These are phyloP conservation scores for Fusarium verticillioides DNA, from an alignment of 2,329 filamentous ascomycete genomes.

Conservation along the genomic window DNA sequence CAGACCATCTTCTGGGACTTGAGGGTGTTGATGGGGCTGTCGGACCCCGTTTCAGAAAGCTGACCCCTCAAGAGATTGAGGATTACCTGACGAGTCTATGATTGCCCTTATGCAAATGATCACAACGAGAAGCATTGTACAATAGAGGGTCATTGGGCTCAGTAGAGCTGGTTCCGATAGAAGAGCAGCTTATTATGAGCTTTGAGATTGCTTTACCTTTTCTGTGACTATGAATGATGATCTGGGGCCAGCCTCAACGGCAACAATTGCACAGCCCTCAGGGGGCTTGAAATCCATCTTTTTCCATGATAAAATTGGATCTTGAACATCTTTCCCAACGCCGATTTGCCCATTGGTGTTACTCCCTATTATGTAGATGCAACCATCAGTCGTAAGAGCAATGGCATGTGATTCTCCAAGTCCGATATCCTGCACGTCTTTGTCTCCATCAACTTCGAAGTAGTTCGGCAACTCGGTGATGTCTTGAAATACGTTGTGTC, in stretches of 20 bases:
- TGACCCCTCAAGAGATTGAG: constrained; percentile 98
- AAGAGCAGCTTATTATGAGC: constrained; percentile 21
- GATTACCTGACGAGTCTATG: constrained; percentile 99
- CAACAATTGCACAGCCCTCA: constrained; percentile 46
- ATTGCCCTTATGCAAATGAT: constrained; percentile 48
- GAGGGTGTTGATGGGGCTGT: constrained; percentile 88
- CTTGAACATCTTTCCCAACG: constrained; percentile 41
- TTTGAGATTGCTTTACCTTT: constrained; percentile 28
- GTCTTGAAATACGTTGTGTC: constrained; percentile 47
- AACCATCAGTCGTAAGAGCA: constrained; percentile 60
- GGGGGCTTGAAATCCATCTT: constrained; percentile 47
- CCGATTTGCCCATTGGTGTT: constrained; percentile 71
- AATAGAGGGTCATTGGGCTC: constrained; percentile 59
- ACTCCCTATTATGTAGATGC: constrained; percentile 65
- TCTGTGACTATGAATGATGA: constrained; percentile 61
- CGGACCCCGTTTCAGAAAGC: constrained; percentile 90
- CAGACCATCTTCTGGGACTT: constrained; percentile 90
- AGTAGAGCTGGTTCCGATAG: constrained; percentile 46
- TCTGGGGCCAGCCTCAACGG: constrained; percentile 61
- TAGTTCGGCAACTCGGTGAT: constrained; percentile 54
- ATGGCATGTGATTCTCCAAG: constrained; percentile 70
- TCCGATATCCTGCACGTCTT: constrained; percentile 67
- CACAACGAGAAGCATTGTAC: constrained; percentile 54
- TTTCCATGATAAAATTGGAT: constrained; percentile 49
- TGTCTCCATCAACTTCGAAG: constrained; percentile 57